These are phyloP conservation scores for Apiospora koreana DNA, from an alignment of 2,329 filamentous ascomycete species.

Conservation along the genomic window DNA sequence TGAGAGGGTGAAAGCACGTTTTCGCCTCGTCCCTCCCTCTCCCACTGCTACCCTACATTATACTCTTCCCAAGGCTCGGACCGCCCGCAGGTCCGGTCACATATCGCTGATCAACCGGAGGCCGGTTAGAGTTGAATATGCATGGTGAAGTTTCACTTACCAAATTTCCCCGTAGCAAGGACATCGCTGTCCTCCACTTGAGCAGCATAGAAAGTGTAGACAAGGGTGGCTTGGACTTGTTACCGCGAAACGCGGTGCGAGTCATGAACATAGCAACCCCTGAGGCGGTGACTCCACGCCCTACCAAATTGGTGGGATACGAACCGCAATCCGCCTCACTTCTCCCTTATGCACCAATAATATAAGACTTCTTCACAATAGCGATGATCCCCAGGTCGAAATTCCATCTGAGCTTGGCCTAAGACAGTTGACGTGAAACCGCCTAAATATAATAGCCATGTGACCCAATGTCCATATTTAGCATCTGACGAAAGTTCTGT, in stretches of 20 bases:
- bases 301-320: background rate
- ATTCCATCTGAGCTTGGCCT: background rate
- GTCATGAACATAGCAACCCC: background rate
- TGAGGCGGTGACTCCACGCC: background rate
- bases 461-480: background rate
- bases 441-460: background rate
- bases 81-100: background rate
- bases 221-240: background rate
- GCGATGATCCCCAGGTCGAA: background rate
- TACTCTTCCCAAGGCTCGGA: background rate
- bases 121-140: background rate
- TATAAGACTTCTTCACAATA: background rate
- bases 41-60: background rate
- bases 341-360: background rate
- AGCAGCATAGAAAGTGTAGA: background rate
- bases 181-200: background rate
- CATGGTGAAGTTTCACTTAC: background rate
- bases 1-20: background rate
- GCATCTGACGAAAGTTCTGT: background rate
- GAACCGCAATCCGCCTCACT: background rate
- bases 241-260: background rate
- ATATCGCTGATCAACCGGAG: background rate
- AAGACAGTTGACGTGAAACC: background rate
- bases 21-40: background rate
- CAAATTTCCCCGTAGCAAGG: background rate